Evolutionary conservation across 805 yeast genomes (phyloP), one percentile per base, ranked within the genome.

Genomic region (Lipomyces mesembrius): DNA sequence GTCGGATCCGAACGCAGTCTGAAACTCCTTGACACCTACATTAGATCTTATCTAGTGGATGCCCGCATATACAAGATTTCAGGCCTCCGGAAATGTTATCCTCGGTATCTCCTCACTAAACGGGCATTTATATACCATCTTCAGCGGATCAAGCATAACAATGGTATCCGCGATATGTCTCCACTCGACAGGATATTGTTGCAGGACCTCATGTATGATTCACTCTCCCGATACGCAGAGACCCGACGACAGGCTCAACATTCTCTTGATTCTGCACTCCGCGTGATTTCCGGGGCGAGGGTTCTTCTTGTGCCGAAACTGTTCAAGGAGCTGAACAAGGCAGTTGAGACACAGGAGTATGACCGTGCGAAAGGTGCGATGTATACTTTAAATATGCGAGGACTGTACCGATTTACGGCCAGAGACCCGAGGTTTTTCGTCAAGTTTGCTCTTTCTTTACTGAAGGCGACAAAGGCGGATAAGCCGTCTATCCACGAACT

Each of bases 61-160:
- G 84, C 84, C 57, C 83, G 83, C 51, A 80, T 87, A 9, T 93
- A 89, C 73, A 81, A 85, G n/a, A 78, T 90, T 3, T 84, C 88
- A 4, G 87, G 90, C 56, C 76, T 86, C 25, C 79, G 86, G 5
- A 87, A 88, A 66, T 91, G 92, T 1, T 88, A 82, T 70, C 92
- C 98, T 0, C 86, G 97, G 74, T 83, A 91, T 0, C 83, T 90
- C 1, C 75, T 92, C n/a, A 96, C 90, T 2, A 85, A 90, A 0
- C 83, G 96, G 63, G 81, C 92, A 14, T 89, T 87, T 63, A 79
- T 87, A 17, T 89, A 87, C 69, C 97, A 93, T 71, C 85, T 86
- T 75, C 87, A 89, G 71, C 84, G 98, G 71, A 85, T 89, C 32
- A 80, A 86, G 0, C 81, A 90, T 49, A 91, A 88, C 72, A 84